phyloP scores from a whole-genome alignment of 2,329 filamentous ascomycete genomes.

The Juglanconis oblonga region DNA sequence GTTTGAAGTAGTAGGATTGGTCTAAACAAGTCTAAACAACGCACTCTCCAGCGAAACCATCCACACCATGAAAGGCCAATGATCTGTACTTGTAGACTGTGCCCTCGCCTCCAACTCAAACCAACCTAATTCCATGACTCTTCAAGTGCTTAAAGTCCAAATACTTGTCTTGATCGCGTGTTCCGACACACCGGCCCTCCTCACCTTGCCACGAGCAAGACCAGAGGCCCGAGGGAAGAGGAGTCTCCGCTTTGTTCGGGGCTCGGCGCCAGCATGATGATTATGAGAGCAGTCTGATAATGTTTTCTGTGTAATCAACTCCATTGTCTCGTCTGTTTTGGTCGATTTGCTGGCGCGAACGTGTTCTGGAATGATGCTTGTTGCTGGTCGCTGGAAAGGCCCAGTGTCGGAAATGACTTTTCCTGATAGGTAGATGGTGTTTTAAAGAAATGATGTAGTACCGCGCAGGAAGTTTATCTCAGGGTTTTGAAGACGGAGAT shows the following conservation, averaged over 20 bases:
- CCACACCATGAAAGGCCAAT: too few species aligned
- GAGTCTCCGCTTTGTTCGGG: not conserved
- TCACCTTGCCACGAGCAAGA: conserved; percentile 16
- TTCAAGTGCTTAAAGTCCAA: not conserved
- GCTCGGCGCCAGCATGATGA: conserved; percentile 7
- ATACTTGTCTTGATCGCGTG: conserved; percentile 14
- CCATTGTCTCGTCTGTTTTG: not conserved
- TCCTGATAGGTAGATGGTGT: too few species aligned
- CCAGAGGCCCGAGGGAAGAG: conserved; percentile 17
- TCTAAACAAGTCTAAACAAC: too few species aligned
- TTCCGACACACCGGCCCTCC: conserved; percentile 14
- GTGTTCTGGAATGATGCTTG: too few species aligned
- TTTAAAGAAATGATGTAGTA: too few species aligned
- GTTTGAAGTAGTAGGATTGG: too few species aligned
- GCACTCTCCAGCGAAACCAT: too few species aligned
- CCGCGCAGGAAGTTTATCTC: too few species aligned
- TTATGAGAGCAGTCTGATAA: conserved; percentile 8
- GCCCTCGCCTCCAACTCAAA: too few species aligned
- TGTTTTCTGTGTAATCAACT: conserved; percentile 4
- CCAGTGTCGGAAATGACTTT: too few species aligned
- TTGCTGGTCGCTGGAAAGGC: not conserved
- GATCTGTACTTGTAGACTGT: not conserved
- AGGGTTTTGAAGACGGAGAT: too few species aligned
- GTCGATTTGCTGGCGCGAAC: not conserved
- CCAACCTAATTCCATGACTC: too few species aligned